These are phyloP conservation scores for Rhododendron kiyosumense DNA, from an alignment of 148 eudicot species.

Conservation along the genomic window DNA sequence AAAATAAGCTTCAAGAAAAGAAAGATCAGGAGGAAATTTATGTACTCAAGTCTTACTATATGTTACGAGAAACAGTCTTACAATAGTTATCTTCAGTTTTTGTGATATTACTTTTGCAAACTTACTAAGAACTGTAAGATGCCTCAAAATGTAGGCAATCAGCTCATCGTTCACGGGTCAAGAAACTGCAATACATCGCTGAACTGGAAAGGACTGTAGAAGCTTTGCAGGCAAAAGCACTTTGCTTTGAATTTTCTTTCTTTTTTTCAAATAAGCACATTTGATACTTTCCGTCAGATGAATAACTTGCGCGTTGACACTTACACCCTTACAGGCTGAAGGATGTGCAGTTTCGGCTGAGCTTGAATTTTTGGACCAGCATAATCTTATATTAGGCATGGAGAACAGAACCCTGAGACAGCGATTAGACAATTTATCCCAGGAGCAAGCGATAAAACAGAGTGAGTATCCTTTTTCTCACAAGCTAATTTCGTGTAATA, in stretches of 20 bases:
- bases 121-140: neutral
- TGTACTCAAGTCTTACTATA: neutral
- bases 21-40: neutral
- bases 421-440: constrained; percentile 76
- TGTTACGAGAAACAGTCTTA: no score
- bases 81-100: neutral
- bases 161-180: constrained; percentile 91
- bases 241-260: neutral
- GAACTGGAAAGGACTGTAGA: constrained; percentile 90
- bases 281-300: neutral
- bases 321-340: constrained; percentile 50
- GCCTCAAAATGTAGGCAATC: constrained; percentile 64
- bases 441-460: constrained; percentile 84
- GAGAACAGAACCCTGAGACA: constrained; percentile 96
- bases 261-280: neutral
- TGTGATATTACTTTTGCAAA: neutral
- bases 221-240: constrained; percentile 56
- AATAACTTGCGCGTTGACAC: neutral
- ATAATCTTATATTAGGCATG: constrained; percentile 83
- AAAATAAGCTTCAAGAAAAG: neutral
- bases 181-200: constrained; percentile 94
- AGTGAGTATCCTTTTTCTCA: constrained; percentile 43
- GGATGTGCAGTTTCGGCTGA: constrained; percentile 90
- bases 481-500: neutral
- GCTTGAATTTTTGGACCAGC: constrained; percentile 95